Base-by-base conservation (phyloP, 164 flowering plant species). In the Pachysandra terminalis region DNA sequence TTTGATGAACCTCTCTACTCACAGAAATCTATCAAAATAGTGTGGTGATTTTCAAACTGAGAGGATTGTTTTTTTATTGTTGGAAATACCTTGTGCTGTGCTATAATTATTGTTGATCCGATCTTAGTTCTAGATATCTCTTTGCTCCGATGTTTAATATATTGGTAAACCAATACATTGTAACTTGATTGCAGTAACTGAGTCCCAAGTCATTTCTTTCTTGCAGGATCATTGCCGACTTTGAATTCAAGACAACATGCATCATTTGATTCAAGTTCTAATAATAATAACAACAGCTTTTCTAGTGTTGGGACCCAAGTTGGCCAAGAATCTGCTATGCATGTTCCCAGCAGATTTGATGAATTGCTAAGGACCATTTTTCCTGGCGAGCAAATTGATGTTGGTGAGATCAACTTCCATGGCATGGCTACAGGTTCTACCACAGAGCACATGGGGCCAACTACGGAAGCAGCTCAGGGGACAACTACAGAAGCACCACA, bases 331-430 rank as follows among this genome's bases (percentile, higher is more conserved):
- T 68, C 65, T 56, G 32, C 67, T 60, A n/a, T 61, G 0, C 71
- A 73, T 69, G 56, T 74, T 22, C 70, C 67, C n/a, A 72, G 73
- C 68, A 71, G 80, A 49, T 70, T 81, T 67, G 81, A 77, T 58
- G 78, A 84, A 64, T 59, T 80, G 60, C 71, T 80, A 9, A 77
- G 81, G 68, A 68, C 77, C 10, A 41, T 79, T 51, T 75, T 77
- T 49, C 71, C 82, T 8, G 73, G 73, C 21, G 80, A 76, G 21
- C 75, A 77, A 26, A 37, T 74, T 19, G 65, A 69, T 68, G 59
- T 56, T 65, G 45, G 61, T 23, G 64, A 73, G 68, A 37, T 69
- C 41, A 56, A 68, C 37, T 59, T 58, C 51, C 77, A 74, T 55
- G 67, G 53, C 28, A 23, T 57, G 32, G 45, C 64, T 70, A 52